phyloP scores from a whole-genome alignment of 140 eudicot genomes.

The Oenanthe javanica region DNA sequence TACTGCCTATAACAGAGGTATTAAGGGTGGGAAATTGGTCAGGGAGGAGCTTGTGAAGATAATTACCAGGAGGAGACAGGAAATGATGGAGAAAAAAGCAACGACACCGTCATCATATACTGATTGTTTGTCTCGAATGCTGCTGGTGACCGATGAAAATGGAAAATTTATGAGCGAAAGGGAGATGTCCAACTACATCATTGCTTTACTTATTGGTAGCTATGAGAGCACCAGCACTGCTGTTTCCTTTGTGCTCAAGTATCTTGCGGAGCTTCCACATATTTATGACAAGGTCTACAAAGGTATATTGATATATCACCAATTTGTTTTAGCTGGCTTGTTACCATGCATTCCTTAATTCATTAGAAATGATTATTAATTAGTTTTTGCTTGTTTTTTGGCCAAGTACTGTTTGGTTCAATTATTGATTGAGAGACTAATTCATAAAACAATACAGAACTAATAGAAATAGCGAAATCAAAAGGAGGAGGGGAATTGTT shows the following conservation, averaged over 20 bases:
- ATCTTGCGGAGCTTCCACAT: not conserved
- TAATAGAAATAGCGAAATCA: not conserved
- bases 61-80: slow-evolving; percentile 23
- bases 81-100: slow-evolving; percentile 22
- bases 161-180: slow-evolving; percentile 34
- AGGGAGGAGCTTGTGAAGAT: slow-evolving; percentile 25
- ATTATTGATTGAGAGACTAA: not conserved
- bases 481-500: not conserved
- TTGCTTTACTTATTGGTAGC: slow-evolving; percentile 36
- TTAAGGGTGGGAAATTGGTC: slow-evolving; percentile 31
- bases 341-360: too few species aligned
- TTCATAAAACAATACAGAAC: not conserved
- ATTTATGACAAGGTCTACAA: not conserved
- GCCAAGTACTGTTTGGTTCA: too few species aligned
- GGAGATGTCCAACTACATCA: slow-evolving; percentile 31
- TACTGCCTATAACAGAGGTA: slow-evolving; percentile 24
- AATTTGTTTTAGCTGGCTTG: too few species aligned
- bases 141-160: slow-evolving; percentile 24
- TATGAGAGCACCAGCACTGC: not conserved
- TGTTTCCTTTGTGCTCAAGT: not conserved
- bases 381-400: too few species aligned
- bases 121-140: slow-evolving; percentile 33
- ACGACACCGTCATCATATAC: slow-evolving; percentile 1
- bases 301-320: too few species aligned
- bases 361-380: not conserved